phyloP scores from a whole-genome alignment of 371 early-diverging fungal genomes.

The Actinomucor elegans region DNA sequence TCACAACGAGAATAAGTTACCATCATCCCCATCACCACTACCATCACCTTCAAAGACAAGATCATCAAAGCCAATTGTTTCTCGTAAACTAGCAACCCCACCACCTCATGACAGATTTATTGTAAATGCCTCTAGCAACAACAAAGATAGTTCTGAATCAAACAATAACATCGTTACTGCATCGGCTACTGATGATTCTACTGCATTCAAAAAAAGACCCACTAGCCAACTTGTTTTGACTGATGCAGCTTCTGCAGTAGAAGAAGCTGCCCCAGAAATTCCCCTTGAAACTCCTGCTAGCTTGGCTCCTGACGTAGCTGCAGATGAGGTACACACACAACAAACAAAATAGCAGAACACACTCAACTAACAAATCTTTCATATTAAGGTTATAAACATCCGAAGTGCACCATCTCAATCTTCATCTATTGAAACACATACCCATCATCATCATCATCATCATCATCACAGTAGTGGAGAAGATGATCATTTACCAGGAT shows the following conservation, averaged over 20 bases:
- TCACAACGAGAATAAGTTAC: neutral
- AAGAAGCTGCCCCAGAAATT: neutral
- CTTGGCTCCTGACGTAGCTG: neutral
- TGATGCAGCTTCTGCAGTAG: neutral
- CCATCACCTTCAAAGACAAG: conserved; percentile 1
- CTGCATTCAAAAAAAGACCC: too few species aligned
- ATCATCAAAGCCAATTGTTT: neutral
- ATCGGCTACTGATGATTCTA: too few species aligned
- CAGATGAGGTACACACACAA: conserved; percentile 6
- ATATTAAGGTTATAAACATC: neutral
- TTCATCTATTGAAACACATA: neutral
- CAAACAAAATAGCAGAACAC: too few species aligned
- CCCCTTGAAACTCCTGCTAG: conserved; percentile 7
- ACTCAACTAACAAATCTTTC: too few species aligned
- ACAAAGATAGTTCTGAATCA: neutral
- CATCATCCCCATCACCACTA: neutral
- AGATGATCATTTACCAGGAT: conserved; percentile 15
- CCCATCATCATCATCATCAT: neutral
- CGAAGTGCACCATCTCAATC: neutral
- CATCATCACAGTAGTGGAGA: neutral
- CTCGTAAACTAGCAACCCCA: neutral
- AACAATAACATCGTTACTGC: neutral
- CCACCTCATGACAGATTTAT: conserved; percentile 7
- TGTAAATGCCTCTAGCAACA: conserved; percentile 4
- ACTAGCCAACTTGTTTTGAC: too few species aligned